These are phyloP conservation scores for Phialocephala subalpina DNA, from an alignment of 2,329 filamentous ascomycete species.

Conservation along the genomic window DNA sequence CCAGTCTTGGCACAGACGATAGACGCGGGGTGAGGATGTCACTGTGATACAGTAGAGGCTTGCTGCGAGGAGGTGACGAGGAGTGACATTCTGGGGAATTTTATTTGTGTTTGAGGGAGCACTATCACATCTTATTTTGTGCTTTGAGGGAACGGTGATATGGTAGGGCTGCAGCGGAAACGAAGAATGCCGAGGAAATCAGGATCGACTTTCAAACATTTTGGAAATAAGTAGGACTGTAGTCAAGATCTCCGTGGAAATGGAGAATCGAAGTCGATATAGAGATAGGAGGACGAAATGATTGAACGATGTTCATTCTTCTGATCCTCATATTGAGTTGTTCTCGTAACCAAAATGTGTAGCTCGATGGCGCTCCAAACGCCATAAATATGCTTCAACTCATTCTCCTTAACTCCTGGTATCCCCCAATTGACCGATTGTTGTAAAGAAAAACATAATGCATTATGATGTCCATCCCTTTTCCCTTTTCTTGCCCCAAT, in stretches of 20 bases:
- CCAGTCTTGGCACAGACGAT: no score
- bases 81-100: neutral
- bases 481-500: neutral
- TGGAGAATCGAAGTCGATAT: neutral
- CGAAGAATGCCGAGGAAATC: neutral
- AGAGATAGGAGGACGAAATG: neutral
- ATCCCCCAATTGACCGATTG: neutral
- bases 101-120: neutral
- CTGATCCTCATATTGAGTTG: neutral
- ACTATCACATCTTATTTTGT: neutral
- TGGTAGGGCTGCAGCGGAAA: neutral
- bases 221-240: no score
- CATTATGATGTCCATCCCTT: neutral
- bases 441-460: conserved; percentile 1
- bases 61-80: no score
- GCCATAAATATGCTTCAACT: neutral
- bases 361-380: neutral
- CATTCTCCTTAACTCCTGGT: neutral
- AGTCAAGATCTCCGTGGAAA: no score
- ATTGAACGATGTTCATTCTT: neutral
- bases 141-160: neutral
- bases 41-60: no score
- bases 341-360: neutral
- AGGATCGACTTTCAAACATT: no score
- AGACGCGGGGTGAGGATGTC: no score